Conservation (phyloP, 2,329 filamentous ascomycete genomes). For the Phialophora expanda region DNA sequence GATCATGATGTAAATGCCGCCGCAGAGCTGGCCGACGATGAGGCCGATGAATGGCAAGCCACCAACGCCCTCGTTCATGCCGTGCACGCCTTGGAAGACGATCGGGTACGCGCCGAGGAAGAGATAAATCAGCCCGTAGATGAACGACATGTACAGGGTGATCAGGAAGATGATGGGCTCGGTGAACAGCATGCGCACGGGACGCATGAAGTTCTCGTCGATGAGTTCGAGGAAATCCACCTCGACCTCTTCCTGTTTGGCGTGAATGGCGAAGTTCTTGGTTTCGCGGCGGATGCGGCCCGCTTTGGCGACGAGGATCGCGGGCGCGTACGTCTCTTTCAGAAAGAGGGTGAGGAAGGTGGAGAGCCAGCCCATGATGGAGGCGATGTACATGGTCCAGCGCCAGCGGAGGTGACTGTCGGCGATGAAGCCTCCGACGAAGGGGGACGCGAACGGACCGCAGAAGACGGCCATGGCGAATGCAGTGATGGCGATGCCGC, state of each 20-base stretch:
- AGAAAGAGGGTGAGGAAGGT: conserved; percentile 59
- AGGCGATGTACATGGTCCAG: conserved; percentile 61
- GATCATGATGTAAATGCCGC: conserved; percentile 66
- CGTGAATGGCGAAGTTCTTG: conserved; percentile 67
- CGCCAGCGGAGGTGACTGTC: conserved; percentile 58
- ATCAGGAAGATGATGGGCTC: conserved; percentile 52
- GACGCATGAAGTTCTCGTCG: conserved; percentile 59
- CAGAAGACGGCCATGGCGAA: conserved; percentile 60
- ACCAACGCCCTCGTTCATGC: conserved; percentile 69
- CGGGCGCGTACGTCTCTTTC: conserved; percentile 63
- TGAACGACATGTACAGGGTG: conserved; percentile 48
- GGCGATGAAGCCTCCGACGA: conserved; percentile 60
- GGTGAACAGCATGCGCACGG: conserved; percentile 50
- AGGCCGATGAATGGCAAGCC: conserved; percentile 86
- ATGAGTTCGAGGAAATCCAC: conserved; percentile 57
- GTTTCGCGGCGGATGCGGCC: conserved; percentile 60
- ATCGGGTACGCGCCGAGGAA: conserved; percentile 46
- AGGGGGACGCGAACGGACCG: conserved; percentile 59
- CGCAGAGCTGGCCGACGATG: conserved; percentile 73
- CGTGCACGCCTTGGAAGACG: conserved; percentile 61
- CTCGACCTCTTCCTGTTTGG: conserved; percentile 61
- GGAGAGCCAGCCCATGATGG: conserved; percentile 60
- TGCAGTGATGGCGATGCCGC: conserved; percentile 54
- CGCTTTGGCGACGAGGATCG: conserved; percentile 64
- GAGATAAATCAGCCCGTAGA: conserved; percentile 41